Evolutionary conservation across 345 rosid genomes (phyloP), one percentile per base, ranked within the genome.

Genomic region (Fremontodendron californicum): DNA sequence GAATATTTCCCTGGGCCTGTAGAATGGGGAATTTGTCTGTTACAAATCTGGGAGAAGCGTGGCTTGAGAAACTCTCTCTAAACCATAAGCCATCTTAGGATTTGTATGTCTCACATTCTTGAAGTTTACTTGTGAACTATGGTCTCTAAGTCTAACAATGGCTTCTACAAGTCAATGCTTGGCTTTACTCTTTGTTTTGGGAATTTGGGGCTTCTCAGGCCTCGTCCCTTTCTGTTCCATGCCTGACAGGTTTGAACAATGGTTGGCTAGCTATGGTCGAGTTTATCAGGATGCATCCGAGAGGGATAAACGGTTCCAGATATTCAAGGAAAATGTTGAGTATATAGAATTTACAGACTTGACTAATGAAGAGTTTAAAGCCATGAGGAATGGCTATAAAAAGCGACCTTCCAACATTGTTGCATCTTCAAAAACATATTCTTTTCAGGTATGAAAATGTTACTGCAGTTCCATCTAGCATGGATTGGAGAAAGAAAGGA

Each of bases 401-500:
- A 33, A 31, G 67, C 42, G 13, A 25, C 27, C 70, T 29, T 55
- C 75, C 39, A 52, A 12, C 8, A 68, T 3, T 37, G n/a, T 40
- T 21, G 13, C 37, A 3, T 55, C 66, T n/a, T 67, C 57, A 9
- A 19, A 40, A 64, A 1, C 27, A 27, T 12, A 18, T 0, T 77
- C 68, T 18, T 18, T 71, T 78, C 52, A 71, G 54, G 16, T 71
- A 71, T 21, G 75, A 71, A 61, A 60, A 71, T 61, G 49, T 61
- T 12, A 25, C 51, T 5, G 76, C 70, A 31, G 61, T 78, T 70
- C 75, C 80, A 3, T 25, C 58, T 9, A 46, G 63, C 42, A 33
- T 83, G 82, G 89, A 88, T 49, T 88, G 91, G 88, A 78, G 87
- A 71, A 64, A 31, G 37, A 61, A 42, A 11, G 87, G 81, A 0